Percentiles rank a stretch among this genome's conserved stretches.
These are phyloP conservation scores for Acorus gramineus DNA, from an alignment of 106 monocot species.

Conservation along the genomic window DNA sequence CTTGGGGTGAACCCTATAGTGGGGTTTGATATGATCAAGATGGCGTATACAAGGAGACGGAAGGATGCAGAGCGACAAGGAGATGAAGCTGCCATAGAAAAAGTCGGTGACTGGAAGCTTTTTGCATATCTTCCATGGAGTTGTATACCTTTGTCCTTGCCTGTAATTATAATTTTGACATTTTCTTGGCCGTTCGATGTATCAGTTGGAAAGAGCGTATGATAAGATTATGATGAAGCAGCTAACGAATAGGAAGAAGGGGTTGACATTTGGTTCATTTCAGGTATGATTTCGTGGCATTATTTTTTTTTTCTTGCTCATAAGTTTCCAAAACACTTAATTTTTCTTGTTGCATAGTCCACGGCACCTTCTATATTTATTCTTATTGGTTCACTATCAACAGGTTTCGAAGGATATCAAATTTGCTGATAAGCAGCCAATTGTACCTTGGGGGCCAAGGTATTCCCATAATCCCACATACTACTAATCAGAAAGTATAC, in stretches of 20 bases:
- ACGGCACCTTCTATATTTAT: no score
- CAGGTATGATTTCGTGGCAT: conserved; percentile 31
- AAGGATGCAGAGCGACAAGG: conserved; percentile 83
- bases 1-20: conserved; percentile 75
- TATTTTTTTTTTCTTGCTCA: background rate
- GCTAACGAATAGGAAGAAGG: conserved; percentile 80
- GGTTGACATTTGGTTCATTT: conserved; percentile 81
- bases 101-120: conserved; percentile 32
- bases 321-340: background rate
- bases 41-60: conserved; percentile 54
- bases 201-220: conserved; percentile 86
- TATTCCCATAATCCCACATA: conserved; percentile 12
- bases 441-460: conserved; percentile 96
- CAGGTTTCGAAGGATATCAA: conserved; percentile 95
- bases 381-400: background rate
- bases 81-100: conserved; percentile 53
- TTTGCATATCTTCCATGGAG: background rate
- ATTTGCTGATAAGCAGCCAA: conserved; percentile 90
- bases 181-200: background rate
- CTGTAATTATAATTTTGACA: background rate
- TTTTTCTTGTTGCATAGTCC: no score
- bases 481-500: no score
- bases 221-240: conserved; percentile 96
- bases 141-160: background rate
- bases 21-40: conserved; percentile 80